A percentile compares a stretch with the other conserved stretches of the same genome.
phyloP scores from a whole-genome alignment of 2,329 filamentous ascomycete genomes.

The Chrysoporthe puriensis region DNA sequence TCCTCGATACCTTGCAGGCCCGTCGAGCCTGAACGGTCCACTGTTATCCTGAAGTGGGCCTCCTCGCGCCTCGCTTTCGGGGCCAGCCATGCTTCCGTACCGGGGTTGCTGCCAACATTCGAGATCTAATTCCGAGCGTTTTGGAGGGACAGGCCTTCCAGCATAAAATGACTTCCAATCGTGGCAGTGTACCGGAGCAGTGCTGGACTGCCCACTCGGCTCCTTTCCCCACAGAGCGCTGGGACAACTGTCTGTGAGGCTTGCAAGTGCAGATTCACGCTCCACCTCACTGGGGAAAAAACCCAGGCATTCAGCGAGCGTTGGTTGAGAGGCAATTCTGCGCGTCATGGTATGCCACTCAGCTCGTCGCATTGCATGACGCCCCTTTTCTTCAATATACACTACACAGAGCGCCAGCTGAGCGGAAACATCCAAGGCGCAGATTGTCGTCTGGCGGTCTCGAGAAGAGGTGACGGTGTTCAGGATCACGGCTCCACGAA shows the following conservation, averaged over 20 bases:
- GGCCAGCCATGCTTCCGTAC: neutral
- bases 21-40: conserved; percentile 5
- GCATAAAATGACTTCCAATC: neutral
- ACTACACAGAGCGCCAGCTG: neutral
- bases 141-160: neutral
- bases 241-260: neutral
- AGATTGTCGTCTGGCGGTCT: neutral
- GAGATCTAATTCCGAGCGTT: no score
- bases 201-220: neutral
- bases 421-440: neutral
- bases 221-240: neutral
- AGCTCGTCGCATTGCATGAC: neutral
- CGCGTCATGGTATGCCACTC: neutral
- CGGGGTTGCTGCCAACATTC: neutral
- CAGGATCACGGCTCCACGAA: no score
- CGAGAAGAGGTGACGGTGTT: neutral
- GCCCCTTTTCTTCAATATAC: neutral
- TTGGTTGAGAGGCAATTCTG: neutral
- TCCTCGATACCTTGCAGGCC: neutral
- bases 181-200: neutral
- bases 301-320: neutral
- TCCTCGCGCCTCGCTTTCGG: conserved; percentile 4
- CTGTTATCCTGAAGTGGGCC: conserved; percentile 2
- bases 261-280: neutral
- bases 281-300: neutral